Evolutionary conservation across 2,329 filamentous ascomycete species (phyloP), one percentile per base, ranked within the genome.

Genomic region (Fusarium phyllophilum): DNA sequence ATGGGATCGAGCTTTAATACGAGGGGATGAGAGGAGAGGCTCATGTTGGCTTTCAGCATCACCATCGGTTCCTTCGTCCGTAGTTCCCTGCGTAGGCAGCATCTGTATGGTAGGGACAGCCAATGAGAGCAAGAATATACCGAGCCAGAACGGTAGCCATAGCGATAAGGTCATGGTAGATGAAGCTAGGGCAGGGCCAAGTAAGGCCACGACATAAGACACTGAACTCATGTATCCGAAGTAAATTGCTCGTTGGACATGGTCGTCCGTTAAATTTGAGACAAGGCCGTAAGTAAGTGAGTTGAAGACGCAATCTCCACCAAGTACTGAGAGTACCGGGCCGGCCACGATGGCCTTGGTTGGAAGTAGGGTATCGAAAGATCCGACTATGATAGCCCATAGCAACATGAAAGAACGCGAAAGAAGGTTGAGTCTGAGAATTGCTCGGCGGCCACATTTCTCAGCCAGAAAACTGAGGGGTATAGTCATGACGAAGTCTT

Each of bases 141-240:
- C 77, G 1, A 78, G 41, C 61, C 72, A 72, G 70, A 87, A 84
- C 0, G 86, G 86, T 2, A 87, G 78, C 80, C 84, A 84, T 5
- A 87, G 74, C 2, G 81, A 72, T 10, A 83, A 4, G 7, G 79
- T 82, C 86, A 88, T 87, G 14, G 84, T 84, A 5, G 81, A 81
- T 3, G 85, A 84, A 11, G 86, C 85, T 18, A 87, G 74, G 0
- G 84, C 85, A 1, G 86, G 86, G 0, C 86, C 86, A 6, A 85
- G 79, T 22, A 86, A 80, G 4, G 83, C 83, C 20, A 87, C 84
- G 1, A 86, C 82, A 55, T 86, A 86, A 6, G 85, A 82, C 11
- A 86, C 77, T 7, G 86, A 86, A 72, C 84, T 85, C 79, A 86
- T 85, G 77, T 86, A 86, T 38, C 85, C 86, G 73, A 87, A 87